These are phyloP conservation scores for Rhodosporidiobolus sp. DNA, from an alignment of 768 basidiomycete genomes.

Conservation along the genomic window DNA sequence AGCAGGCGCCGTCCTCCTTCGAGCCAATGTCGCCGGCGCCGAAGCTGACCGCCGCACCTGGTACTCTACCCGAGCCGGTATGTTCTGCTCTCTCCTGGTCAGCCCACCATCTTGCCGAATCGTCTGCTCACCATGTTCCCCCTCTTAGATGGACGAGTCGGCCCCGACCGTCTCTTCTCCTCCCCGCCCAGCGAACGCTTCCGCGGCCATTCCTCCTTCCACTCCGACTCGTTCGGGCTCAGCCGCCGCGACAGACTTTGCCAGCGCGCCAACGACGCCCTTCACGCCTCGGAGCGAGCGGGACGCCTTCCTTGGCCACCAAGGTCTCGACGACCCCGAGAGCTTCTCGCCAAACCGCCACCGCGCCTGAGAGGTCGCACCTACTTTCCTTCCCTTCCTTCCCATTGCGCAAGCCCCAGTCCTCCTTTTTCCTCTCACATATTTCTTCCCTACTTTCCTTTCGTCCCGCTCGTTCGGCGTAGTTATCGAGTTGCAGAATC, in stretches of 20 bases:
- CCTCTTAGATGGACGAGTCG: constrained; percentile 3
- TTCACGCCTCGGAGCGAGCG: constrained; percentile 2
- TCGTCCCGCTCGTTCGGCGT: background rate
- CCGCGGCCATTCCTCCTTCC: background rate
- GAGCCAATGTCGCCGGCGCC: background rate
- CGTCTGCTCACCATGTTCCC: background rate
- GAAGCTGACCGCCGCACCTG: background rate
- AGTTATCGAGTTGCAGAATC: no score
- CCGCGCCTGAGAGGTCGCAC: no score
- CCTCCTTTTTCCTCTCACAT: no score
- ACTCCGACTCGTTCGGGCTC: background rate
- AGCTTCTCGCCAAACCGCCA: constrained; percentile 4
- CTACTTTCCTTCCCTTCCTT: no score
- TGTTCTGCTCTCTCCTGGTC: background rate
- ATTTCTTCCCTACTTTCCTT: background rate
- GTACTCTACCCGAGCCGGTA: constrained; percentile 23
- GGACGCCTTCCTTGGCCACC: background rate
- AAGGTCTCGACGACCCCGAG: constrained; percentile 20
- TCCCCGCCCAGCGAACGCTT: no score
- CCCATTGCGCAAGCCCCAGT: no score
- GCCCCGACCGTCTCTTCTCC: background rate
- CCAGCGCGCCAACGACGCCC: background rate
- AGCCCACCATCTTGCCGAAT: no score
- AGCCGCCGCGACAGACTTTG: background rate
- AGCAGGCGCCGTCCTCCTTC: background rate